Evolutionary conservation across 2,329 filamentous ascomycete species (phyloP).

Genomic region (Ceratocystis lukuohia): DNA sequence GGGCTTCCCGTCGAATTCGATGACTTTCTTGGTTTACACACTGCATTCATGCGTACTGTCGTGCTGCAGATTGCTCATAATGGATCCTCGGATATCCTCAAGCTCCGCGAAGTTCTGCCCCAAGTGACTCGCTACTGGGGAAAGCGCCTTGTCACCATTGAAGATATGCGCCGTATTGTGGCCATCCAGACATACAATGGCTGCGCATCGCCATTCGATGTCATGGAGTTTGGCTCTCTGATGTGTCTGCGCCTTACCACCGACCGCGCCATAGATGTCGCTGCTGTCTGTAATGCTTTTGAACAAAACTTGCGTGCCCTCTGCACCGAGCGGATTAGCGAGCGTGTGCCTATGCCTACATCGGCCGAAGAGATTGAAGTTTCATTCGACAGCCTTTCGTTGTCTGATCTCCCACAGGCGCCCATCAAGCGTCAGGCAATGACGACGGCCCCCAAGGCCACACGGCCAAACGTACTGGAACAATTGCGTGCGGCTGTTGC

Average conservation of each 20-base stretch:
- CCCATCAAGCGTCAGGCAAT: slow-evolving; percentile 26
- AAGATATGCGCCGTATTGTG: slow-evolving; percentile 53
- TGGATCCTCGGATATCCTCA: slow-evolving; percentile 47
- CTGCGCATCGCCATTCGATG: slow-evolving; percentile 29
- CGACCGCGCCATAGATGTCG: slow-evolving; percentile 33
- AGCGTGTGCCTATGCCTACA: slow-evolving; percentile 15
- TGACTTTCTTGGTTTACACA: slow-evolving; percentile 51
- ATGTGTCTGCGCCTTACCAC: slow-evolving; percentile 36
- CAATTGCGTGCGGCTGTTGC: slow-evolving; percentile 22
- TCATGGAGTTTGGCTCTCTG: slow-evolving; percentile 40
- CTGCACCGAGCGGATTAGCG: slow-evolving; percentile 29
- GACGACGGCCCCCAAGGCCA: slow-evolving; percentile 26
- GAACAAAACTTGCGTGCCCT: slow-evolving; percentile 35
- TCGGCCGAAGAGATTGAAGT: slow-evolving; percentile 23
- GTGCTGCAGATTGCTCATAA: slow-evolving; percentile 58
- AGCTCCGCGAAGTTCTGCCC: slow-evolving; percentile 47
- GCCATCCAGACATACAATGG: slow-evolving; percentile 38
- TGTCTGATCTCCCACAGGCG: slow-evolving; percentile 33
- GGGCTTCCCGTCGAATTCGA: slow-evolving; percentile 39
- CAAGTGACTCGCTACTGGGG: slow-evolving; percentile 58
- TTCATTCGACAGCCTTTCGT: slow-evolving; percentile 42
- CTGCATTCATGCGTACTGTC: slow-evolving; percentile 53
- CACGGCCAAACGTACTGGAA: slow-evolving; percentile 34
- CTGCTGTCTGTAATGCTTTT: slow-evolving; percentile 42
- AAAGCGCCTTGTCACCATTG: slow-evolving; percentile 50